Base-by-base conservation (phyloP, 2,329 filamentous ascomycete genomes). In the Clarireedia monteithiana region DNA sequence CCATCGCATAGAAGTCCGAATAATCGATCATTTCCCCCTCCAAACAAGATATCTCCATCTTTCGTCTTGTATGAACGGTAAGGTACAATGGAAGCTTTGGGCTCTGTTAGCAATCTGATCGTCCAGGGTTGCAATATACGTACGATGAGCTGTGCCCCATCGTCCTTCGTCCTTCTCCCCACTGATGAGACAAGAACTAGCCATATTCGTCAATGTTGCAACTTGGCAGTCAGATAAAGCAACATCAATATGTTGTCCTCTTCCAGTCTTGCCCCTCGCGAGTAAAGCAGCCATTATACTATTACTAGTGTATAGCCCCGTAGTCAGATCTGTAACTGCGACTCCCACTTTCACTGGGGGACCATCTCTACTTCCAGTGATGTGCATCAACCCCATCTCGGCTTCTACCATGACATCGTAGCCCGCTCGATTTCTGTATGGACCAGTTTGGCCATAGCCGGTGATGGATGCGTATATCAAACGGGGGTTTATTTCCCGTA, bases 391-490 rank as follows among this genome's bases (percentile, higher is more conserved):
- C 0, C 94, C 94, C 74, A 99, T 91, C 70, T 97, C 94, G 58
- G 94, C 94, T 75, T 99, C 94, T 10, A 99, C 92, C 92, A 99
- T 99, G 63, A 99, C 94, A 72, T 99, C 94, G 77, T 99, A 99
- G 4, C 94, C 94, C 3, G 94, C 91, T 14, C 94, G 81, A 61
- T 84, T 82, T 5, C 86, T 83, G 71, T 95, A 96, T 0, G 94
- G 94, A 0, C 94, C 94, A 1, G 89, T 96, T 70, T 99, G 94
- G 2, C 94, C 94, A 68, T 97, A 99, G 1, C 94, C 94, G 0
- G 94, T 99, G 65, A 99, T 95, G 63, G 90, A 96, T 14, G 92
- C 91, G 68, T 99, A 99, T 63, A 99, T 89, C 48, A 99, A 77
- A 5, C 78, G 75, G 0, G 92, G 91, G 67, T 97, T 97, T 69